These are phyloP conservation scores for Penicillium dipodomyicola DNA, from an alignment of 495 filamentous ascomycete genomes.

Conservation along the genomic window DNA sequence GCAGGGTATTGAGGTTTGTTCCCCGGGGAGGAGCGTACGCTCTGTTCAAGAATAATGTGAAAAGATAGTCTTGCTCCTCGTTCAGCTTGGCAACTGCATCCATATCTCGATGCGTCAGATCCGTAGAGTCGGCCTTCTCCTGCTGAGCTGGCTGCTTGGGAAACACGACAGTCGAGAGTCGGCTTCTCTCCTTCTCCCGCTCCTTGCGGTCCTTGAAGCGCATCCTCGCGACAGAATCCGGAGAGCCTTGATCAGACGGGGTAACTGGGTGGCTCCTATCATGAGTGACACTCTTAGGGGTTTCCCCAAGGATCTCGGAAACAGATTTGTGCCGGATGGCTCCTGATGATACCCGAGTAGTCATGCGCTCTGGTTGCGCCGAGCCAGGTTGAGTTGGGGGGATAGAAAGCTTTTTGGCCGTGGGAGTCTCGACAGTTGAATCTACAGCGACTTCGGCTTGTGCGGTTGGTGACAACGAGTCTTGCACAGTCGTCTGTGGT, in stretches of 20 bases:
- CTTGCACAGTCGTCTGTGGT: conserved; percentile 9
- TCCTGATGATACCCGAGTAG: conserved; percentile 62
- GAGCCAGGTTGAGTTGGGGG: conserved; percentile 27
- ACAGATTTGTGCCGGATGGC: conserved; percentile 70
- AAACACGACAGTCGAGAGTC: conserved; percentile 78
- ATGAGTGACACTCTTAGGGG: conserved; percentile 44
- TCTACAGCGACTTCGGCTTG: conserved; percentile 15
- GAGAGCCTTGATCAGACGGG: conserved; percentile 39
- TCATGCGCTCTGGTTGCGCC: conserved; percentile 54
- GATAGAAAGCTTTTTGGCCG: conserved; percentile 15
- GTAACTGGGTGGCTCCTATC: conserved; percentile 28
- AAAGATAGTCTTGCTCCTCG: conserved; percentile 72
- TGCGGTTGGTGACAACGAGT: conserved; percentile 20
- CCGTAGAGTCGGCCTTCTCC: conserved; percentile 39
- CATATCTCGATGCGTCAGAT: conserved; percentile 42
- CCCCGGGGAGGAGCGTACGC: conserved; percentile 58
- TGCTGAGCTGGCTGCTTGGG: conserved; percentile 54
- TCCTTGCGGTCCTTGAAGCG: conserved; percentile 55
- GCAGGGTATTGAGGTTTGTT: conserved; percentile 63
- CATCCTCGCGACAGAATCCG: conserved; percentile 47
- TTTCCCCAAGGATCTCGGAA: conserved; percentile 68
- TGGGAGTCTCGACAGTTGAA: conserved; percentile 9
- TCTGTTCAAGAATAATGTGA: conserved; percentile 71
- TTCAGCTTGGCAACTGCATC: conserved; percentile 49
- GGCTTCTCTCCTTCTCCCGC: conserved; percentile 61